phyloP scores from a whole-genome alignment of 2,329 filamentous ascomycete species.

The Karstenula rhodostoma region DNA sequence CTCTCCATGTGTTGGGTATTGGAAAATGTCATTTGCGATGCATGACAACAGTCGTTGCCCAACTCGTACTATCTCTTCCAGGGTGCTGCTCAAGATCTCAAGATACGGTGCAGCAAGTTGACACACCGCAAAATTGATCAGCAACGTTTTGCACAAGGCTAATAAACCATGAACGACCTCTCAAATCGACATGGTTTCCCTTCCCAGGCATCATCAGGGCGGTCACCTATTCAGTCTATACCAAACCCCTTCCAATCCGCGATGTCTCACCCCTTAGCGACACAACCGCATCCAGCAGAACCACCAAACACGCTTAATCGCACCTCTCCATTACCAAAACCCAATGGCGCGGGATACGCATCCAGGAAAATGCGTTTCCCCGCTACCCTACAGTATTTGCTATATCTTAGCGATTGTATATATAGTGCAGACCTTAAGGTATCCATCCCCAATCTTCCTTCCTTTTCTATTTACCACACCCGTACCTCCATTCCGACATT shows the following conservation, averaged over 20 bases:
- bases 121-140: not conserved
- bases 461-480: no score
- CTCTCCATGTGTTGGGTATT: no score
- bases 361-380: conserved; percentile 20
- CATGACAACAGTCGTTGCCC: not conserved
- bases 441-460: no score
- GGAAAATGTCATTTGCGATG: not conserved
- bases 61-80: not conserved
- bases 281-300: conserved; percentile 6
- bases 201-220: not conserved
- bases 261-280: conserved; percentile 15
- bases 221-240: not conserved
- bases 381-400: conserved; percentile 21
- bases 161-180: not conserved
- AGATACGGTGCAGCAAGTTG: not conserved
- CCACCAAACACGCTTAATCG: conserved; percentile 24
- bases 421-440: no score
- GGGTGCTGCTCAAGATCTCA: not conserved
- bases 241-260: conserved; percentile 8
- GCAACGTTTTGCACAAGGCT: not conserved
- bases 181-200: not conserved
- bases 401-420: no score
- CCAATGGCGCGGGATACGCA: conserved; percentile 9
- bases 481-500: conserved; percentile 14
- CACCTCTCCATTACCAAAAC: not conserved